A percentile compares a stretch with the other conserved stretches of the same genome.
Conservation (phyloP, 2,329 filamentous ascomycete genomes). For the Bipolaris bicolor region DNA sequence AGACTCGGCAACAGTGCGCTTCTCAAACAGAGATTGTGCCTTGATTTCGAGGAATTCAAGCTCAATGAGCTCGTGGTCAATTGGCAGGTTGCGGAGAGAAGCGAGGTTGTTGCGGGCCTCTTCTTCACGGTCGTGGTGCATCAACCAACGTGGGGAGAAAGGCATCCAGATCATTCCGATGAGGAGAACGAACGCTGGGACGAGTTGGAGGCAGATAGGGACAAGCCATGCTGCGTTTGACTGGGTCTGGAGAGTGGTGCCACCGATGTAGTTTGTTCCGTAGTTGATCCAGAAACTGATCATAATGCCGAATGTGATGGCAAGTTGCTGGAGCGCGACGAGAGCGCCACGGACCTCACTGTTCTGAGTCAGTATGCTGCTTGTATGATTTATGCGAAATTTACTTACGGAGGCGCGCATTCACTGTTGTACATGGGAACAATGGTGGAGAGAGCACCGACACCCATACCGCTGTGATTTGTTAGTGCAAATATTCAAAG, state of each 20-base stretch:
- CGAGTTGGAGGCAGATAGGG: slow-evolving; percentile 73
- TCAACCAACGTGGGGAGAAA: slow-evolving; percentile 76
- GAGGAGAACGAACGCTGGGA: slow-evolving; percentile 69
- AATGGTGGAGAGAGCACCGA: slow-evolving; percentile 72
- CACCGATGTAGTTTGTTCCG: slow-evolving; percentile 57
- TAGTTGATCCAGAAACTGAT: slow-evolving; percentile 44
- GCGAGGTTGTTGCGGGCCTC: slow-evolving; percentile 71
- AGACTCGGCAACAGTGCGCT: slow-evolving; percentile 67
- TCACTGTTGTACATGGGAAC: slow-evolving; percentile 60
- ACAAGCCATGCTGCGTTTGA: slow-evolving; percentile 74
- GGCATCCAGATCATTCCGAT: slow-evolving; percentile 80
- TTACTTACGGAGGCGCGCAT: slow-evolving; percentile 55
- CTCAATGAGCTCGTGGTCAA: slow-evolving; percentile 71
- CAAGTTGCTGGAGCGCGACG: slow-evolving; percentile 67
- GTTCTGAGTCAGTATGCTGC: slow-evolving; percentile 49
- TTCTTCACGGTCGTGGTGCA: slow-evolving; percentile 71
- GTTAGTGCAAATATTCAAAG: slow-evolving; percentile 16
- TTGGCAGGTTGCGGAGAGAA: slow-evolving; percentile 65
- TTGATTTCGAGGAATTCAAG: slow-evolving; percentile 85
- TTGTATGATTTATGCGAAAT: rapidly evolving
- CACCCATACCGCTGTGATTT: slow-evolving; percentile 61
- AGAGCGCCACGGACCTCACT: slow-evolving; percentile 68
- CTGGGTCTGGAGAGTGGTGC: slow-evolving; percentile 63
- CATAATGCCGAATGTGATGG: slow-evolving; percentile 61
- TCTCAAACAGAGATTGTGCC: slow-evolving; percentile 78